These are phyloP conservation scores for Aquilaria yunnanensis DNA, from an alignment of 345 rosid species.

Conservation along the genomic window DNA sequence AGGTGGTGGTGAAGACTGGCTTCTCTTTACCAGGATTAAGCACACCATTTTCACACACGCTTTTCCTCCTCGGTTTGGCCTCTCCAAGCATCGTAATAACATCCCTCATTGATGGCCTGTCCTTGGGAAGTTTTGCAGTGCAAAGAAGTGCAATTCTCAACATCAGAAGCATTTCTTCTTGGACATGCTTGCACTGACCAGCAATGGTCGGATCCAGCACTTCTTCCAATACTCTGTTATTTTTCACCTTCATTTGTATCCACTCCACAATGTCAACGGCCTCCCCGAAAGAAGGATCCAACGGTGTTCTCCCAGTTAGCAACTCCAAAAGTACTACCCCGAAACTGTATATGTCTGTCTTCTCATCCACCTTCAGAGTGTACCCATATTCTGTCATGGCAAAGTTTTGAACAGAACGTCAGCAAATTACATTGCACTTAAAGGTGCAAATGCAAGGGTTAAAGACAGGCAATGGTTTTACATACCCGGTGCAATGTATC, in stretches of 20 bases:
- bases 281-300: constrained; percentile 75
- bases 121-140: constrained; percentile 77
- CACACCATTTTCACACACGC: constrained; percentile 38
- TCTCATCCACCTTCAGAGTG: constrained; percentile 75
- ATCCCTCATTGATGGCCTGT: constrained; percentile 83
- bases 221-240: constrained; percentile 40
- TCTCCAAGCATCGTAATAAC: constrained; percentile 77
- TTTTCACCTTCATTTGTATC: constrained; percentile 47
- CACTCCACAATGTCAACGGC: constrained; percentile 65
- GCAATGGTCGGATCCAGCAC: constrained; percentile 66
- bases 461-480: not conserved
- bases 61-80: constrained; percentile 86
- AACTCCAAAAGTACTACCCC: constrained; percentile 81
- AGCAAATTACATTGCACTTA: not conserved
- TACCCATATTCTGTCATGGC: constrained; percentile 70
- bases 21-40: constrained; percentile 35
- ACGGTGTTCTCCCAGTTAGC: constrained; percentile 73
- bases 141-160: constrained; percentile 68
- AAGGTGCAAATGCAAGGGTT: not conserved
- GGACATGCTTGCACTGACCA: constrained; percentile 72
- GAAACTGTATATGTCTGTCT: constrained; percentile 80
- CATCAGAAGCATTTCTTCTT: constrained; percentile 80
- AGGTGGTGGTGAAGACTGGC: constrained; percentile 49
- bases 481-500: constrained; percentile 84
- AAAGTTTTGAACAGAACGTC: not conserved